Base-by-base conservation (phyloP, 1,284 basidiomycete species). In the Ustilago tritici region DNA sequence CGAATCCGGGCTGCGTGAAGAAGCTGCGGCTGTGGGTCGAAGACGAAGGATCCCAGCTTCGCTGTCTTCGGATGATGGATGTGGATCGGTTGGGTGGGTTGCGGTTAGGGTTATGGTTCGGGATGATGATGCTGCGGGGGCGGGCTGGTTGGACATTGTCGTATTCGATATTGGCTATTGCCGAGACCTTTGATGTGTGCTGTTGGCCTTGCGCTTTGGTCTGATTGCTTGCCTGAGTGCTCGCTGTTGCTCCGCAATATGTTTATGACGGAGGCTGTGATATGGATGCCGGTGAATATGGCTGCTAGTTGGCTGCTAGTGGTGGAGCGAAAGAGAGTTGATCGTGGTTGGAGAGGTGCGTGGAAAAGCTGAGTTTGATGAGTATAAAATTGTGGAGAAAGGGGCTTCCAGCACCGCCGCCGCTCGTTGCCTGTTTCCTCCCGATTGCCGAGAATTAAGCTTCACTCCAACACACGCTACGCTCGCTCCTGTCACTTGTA, bases 41-140 rank as follows among this genome's bases (percentile, higher is more conserved):
- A 73, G 50, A 17, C 65, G 65, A 4, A 73, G 70, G 23, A 73
- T 65, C 0, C 64, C 64, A 0, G 49, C 55, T 19, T 55, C 58
- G 8, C 46, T 54, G 6, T 59, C 43, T 5, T 31, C 19, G 11
- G 46, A 54, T 10, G 58, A 9, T 12, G 31, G 56, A 12, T 28
- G 3, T 28, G 49, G 14, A 0, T 50, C 49, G 34, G 6, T 7
- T 50, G n/a, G 4, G 36, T 31, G 11, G 38, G 46, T 10, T 11
- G 38, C 11, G 43, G 62, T 61, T 12, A 70, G 36, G 7, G 70
- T 72, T 34, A 64, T 12, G 0, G 70, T 72, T 19, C 53, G 65
- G 0, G 65, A 73, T 12, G 69, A 50, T 8, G 55, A 55, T 2
- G 60, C 58, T 7, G 56, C 63, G 0, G 49, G 9, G n/a, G 35